Evolutionary conservation across 768 basidiomycete genomes (phyloP).

Genomic region (Clavaria fumosa): DNA sequence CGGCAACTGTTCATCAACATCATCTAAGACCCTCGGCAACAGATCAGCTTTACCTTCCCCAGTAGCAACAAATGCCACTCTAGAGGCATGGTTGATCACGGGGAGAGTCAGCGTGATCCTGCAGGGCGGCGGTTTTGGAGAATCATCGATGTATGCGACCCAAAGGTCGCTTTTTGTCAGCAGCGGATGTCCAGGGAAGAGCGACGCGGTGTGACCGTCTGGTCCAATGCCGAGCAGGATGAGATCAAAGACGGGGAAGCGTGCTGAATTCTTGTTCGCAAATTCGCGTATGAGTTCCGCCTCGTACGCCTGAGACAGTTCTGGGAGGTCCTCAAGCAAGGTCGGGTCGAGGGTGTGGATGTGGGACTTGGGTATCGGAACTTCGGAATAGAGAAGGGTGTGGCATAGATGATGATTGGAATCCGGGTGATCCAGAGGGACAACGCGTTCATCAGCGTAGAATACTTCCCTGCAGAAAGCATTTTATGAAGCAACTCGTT

Average conservation of each 20-base stretch:
- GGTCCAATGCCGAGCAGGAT: conserved; percentile 94
- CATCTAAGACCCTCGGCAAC: conserved; percentile 59
- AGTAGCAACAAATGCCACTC: conserved; percentile 78
- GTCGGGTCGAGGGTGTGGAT: conserved; percentile 71
- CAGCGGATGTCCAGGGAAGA: conserved; percentile 88
- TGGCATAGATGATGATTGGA: conserved; percentile 78
- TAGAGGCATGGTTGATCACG: conserved; percentile 78
- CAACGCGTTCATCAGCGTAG: conserved; percentile 92
- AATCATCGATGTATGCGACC: conserved; percentile 88
- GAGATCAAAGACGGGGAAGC: conserved; percentile 96
- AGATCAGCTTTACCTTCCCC: conserved; percentile 74
- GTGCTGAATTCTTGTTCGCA: conserved; percentile 82
- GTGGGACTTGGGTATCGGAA: conserved; percentile 59
- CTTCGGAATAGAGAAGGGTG: conserved; percentile 62
- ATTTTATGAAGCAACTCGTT: too few species aligned
- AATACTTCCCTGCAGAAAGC: conserved; percentile 70
- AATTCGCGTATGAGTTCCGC: conserved; percentile 79
- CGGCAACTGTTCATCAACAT: conserved; percentile 67
- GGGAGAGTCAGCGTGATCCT: conserved; percentile 88
- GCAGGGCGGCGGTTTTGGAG: conserved; percentile 82
- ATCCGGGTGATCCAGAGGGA: conserved; percentile 84
- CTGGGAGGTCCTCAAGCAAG: conserved; percentile 58
- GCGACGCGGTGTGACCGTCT: conserved; percentile 95
- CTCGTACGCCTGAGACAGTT: conserved; percentile 70
- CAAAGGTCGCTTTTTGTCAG: conserved; percentile 81